Base-by-base conservation (phyloP, 2,329 filamentous ascomycete genomes). In the Colletotrichum orbiculare region DNA sequence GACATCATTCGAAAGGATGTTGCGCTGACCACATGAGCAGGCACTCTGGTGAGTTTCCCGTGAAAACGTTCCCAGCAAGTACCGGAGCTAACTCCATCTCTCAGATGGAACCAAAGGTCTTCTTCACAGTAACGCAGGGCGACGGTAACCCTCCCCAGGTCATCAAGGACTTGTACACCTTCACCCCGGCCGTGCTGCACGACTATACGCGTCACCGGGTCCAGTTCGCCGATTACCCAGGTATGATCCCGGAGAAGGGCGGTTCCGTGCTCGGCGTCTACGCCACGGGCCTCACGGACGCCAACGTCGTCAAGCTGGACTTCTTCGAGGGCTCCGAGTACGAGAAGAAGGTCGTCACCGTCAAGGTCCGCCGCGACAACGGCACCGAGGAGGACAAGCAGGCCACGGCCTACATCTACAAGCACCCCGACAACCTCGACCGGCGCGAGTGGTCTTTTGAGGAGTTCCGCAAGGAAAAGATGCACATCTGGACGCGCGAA, bases 371-470 rank as follows among this genome's bases (percentile, higher is more conserved):
- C 49, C 72, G 76, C 5, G 77, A 77, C 12, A 72, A 77, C 42
- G 63, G 63, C 17, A 25, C 33, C n/a, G 73, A 79, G 46, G 73
- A 83, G 53, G 79, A 83, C 68, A 82, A 85, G 54, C 77, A 82
- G 66, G 85, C 89, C 3, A 81, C 85, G 55, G 87, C 88, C 11
- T 94, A 94, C 74, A 83, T 94, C 6, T 94, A 85, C 77, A 80
- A 82, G 48, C 68, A 80, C 1, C 75, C 79, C 13, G 69, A 76
- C 0, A 42, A 72, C 0, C 78, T 98, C 15, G 93, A 97, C 76
- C 81, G 86, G 38, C 77, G 81, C 25, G 94, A 97, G 76, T 98
- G 95, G 95, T 92, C 97, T 75, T 96, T 94, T 79, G 88, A 90
- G 52, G 88, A 91, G 68, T 98, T 97, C 74, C 87, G 90, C 67